Evolutionary conservation across 139 green algal genomes (phyloP).

Genomic region (Closterium sp.): DNA sequence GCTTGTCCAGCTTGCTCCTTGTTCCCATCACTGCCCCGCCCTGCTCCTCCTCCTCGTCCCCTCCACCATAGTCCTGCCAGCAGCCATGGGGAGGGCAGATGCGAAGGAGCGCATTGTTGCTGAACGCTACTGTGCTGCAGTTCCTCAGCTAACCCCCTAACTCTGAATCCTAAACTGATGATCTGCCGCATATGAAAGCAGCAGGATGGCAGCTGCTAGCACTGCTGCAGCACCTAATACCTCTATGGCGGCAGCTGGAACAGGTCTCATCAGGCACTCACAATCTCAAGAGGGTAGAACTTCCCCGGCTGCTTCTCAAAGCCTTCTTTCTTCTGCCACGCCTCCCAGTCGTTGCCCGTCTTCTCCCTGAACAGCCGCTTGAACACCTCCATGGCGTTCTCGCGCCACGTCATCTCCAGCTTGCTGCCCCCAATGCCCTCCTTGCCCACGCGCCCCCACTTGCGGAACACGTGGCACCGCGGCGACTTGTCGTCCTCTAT

Average conservation of each 20-base stretch:
- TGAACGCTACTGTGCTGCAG: not conserved
- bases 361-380: conserved; percentile 35
- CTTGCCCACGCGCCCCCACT: conserved; percentile 42
- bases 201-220: not conserved
- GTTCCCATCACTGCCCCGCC: not conserved
- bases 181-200: no score
- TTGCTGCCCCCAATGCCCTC: conserved; percentile 24
- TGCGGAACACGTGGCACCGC: conserved; percentile 31
- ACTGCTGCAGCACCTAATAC: not conserved
- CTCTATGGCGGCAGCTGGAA: not conserved
- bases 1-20: conserved; percentile 23
- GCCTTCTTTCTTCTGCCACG: conserved; percentile 19
- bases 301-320: conserved; percentile 44
- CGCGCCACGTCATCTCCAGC: not conserved
- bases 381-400: conserved; percentile 24
- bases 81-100: not conserved
- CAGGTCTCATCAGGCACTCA: not conserved
- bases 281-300: conserved; percentile 50
- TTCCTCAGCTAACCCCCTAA: no score
- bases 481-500: conserved; percentile 40
- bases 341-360: conserved; percentile 34
- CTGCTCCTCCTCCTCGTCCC: not conserved
- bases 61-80: conserved; percentile 32
- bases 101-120: not conserved
- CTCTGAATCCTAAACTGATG: not conserved